Percentiles rank a stretch among this genome's conserved stretches.
These are phyloP conservation scores for Aquilaria sinensis DNA, from an alignment of 345 rosid genomes.

Conservation along the genomic window DNA sequence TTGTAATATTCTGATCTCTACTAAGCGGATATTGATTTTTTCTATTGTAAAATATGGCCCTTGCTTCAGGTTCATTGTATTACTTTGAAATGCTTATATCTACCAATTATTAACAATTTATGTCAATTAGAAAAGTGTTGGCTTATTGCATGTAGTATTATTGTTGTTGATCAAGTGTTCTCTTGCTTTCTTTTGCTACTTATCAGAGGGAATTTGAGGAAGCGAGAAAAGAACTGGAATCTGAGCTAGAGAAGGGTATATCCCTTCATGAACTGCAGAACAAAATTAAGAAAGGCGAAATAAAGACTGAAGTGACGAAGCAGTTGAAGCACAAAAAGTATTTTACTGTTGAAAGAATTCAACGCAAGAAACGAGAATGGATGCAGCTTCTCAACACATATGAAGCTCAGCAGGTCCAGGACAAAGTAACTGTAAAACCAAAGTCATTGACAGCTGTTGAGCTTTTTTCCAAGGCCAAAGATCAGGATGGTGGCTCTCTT, in stretches of 20 bases:
- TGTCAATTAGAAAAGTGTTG: slow-evolving; percentile 4
- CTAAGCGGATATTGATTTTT: slow-evolving; percentile 7
- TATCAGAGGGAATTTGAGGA: slow-evolving; percentile 59
- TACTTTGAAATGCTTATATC: background rate
- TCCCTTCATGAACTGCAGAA: slow-evolving; percentile 48
- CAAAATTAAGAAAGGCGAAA: slow-evolving; percentile 51
- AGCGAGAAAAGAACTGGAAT: slow-evolving; percentile 59
- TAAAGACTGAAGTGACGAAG: slow-evolving; percentile 32
- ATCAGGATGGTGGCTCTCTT: slow-evolving; percentile 34
- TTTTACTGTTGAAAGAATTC: slow-evolving; percentile 43
- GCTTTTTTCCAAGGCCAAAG: slow-evolving; percentile 46
- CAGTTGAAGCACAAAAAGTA: slow-evolving; percentile 29
- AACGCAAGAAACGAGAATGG: slow-evolving; percentile 62
- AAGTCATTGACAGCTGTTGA: slow-evolving; percentile 52
- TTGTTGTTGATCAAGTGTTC: too few species aligned
- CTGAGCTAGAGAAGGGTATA: slow-evolving; percentile 50
- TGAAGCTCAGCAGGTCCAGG: slow-evolving; percentile 26
- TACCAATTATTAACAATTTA: background rate
- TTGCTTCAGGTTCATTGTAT: too few species aligned
- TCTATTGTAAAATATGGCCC: background rate
- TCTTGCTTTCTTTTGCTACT: background rate
- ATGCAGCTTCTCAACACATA: slow-evolving; percentile 51
- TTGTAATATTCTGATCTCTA: slow-evolving; percentile 28
- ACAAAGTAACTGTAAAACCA: slow-evolving; percentile 31
- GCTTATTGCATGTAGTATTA: background rate